Evolutionary conservation across 2,329 filamentous ascomycete species (phyloP), one percentile per base, ranked within the genome.

Genomic region (Talaromyces rugulosus): DNA sequence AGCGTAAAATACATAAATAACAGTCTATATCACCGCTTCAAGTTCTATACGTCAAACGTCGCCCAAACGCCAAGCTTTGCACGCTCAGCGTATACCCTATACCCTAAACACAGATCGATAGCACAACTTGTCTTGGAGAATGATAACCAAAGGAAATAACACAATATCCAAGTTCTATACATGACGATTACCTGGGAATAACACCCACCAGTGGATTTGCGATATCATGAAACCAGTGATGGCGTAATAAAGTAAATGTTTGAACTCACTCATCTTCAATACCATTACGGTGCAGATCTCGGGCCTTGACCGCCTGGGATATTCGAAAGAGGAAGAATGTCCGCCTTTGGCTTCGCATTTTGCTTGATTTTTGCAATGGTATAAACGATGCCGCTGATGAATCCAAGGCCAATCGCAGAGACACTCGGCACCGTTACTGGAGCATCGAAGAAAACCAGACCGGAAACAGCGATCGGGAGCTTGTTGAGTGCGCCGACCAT

Each of bases 401-500:
- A 98, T 36, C 94, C 95, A 62, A 98, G 84, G 63, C 88, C 82
- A 71, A 99, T 98, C 68, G 95, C 95, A 28, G 91, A 91, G 12
- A 96, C 90, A 72, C 91, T 95, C 69, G 92, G 92, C 65, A 97
- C 85, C 0, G 95, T 98, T 69, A 96, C 90, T 0, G 95, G 93
- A 0, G 92, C 93, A 65, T 94, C 86, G 79, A 99, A 99, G 84
- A 99, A 98, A 70, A 98, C 79, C 47, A 99, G 85, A 28, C 95
- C 95, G 66, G 89, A 93, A 68, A 99, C 77, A 61, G 95, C 95
- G 68, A 99, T 93, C 47, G 95, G 95, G 33, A 99, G 87, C 83
- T 99, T 99, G 85, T 99, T 99, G 71, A 98, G 83, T 18, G 94
- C 91, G 64, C 95, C 95, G 61, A 98, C 95, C 94, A 99, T 98